Conservation (phyloP, 176 grass and related monocot genomes). For the Carex myosuroides region DNA sequence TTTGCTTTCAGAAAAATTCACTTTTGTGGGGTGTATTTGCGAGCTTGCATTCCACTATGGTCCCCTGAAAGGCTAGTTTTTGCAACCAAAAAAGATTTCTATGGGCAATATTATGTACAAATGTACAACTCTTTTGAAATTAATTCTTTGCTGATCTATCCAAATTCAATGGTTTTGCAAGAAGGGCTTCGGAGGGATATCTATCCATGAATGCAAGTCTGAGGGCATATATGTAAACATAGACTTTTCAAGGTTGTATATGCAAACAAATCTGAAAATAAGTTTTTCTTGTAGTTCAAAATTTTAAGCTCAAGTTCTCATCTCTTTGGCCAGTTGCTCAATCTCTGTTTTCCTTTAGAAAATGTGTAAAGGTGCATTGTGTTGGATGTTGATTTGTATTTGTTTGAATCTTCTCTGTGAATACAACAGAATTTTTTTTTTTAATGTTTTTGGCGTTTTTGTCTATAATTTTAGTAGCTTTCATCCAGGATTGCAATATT, state of each 20-base stretch:
- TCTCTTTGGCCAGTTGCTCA: background rate
- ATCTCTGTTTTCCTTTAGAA: background rate
- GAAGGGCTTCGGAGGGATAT: background rate
- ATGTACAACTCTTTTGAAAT: constrained; percentile 1
- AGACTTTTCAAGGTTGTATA: constrained; percentile 2
- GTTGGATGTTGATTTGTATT: constrained; percentile 14
- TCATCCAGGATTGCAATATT: background rate
- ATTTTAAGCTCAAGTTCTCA: background rate
- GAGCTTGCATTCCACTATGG: background rate
- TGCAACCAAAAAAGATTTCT: background rate
- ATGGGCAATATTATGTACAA: background rate
- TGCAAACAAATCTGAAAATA: background rate
- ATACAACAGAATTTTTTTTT: background rate
- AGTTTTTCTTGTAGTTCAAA: background rate
- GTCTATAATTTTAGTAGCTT: background rate
- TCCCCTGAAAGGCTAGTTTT: background rate
- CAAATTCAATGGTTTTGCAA: background rate
- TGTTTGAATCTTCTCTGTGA: constrained; percentile 19
- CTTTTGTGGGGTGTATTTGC: background rate
- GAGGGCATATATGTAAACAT: background rate
- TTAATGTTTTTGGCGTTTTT: background rate
- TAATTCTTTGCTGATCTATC: constrained; percentile 7
- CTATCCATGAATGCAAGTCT: background rate
- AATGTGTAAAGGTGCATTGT: background rate
- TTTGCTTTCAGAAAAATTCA: background rate